phyloP scores from a whole-genome alignment of 306 rosid genomes.

The Vigna radiata region DNA sequence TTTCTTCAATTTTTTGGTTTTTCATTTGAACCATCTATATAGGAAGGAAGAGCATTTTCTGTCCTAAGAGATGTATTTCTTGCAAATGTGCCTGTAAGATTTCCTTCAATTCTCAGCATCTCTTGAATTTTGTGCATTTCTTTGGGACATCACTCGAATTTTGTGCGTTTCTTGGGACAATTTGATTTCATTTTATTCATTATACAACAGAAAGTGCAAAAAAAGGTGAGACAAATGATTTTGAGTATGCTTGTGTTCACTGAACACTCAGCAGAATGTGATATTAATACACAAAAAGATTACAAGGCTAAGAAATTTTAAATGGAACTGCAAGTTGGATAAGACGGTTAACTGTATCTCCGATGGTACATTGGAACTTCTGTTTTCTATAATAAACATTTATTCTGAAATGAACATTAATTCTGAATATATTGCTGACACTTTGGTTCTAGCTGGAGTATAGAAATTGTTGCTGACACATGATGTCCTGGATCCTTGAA shows the following conservation, averaged over 20 bases:
- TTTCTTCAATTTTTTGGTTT: conserved; percentile 18
- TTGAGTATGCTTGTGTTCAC: neutral
- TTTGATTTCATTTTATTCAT: conserved; percentile 24
- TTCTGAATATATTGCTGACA: neutral
- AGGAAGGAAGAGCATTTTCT: conserved; percentile 67
- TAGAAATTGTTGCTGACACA: neutral
- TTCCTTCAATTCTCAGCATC: conserved; percentile 26
- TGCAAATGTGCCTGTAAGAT: conserved; percentile 82
- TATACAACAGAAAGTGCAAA: neutral
- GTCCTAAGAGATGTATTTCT: conserved; percentile 77
- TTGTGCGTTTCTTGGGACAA: conserved; percentile 11
- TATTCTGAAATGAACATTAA: neutral
- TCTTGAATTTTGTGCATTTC: conserved; percentile 32
- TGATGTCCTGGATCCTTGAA: neutral
- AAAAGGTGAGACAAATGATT: neutral
- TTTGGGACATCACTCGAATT: conserved; percentile 11
- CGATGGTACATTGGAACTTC: neutral
- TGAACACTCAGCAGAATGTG: neutral
- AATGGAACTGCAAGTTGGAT: neutral
- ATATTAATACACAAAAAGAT: neutral
- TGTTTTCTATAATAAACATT: neutral
- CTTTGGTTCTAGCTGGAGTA: neutral
- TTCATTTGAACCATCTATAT: conserved; percentile 40
- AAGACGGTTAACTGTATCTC: neutral
- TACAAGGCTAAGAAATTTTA: neutral